These are phyloP conservation scores for Blepharisma japonicum DNA, from an alignment of 73 alveolate species.

Conservation along the genomic window DNA sequence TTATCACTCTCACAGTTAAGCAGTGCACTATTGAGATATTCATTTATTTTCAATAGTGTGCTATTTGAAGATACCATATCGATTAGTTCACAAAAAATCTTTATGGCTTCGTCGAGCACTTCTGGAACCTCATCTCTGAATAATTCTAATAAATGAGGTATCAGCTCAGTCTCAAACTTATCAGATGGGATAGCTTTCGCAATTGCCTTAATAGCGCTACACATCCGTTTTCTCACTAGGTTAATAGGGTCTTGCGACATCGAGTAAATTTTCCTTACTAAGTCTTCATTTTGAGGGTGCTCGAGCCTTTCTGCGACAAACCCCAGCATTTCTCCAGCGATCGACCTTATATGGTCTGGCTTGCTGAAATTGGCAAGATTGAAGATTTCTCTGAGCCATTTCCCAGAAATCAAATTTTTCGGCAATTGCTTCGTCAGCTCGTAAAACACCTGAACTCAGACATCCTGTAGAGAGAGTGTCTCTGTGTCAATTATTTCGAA, in stretches of 20 bases:
- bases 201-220: neutral
- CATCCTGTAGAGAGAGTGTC: neutral
- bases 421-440: neutral
- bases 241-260: constrained; percentile 8
- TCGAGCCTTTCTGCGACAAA: neutral
- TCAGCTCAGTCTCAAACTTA: constrained; percentile 3
- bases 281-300: neutral
- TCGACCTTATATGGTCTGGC: neutral
- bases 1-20: neutral
- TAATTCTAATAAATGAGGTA: neutral
- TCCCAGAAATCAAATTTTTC: neutral
- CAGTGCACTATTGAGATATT: neutral
- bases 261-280: neutral
- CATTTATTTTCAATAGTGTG: neutral
- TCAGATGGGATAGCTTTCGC: neutral
- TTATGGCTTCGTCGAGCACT: neutral
- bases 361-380: neutral
- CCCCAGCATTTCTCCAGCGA: constrained; percentile 11
- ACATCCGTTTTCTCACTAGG: neutral
- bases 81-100: neutral
- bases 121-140: neutral
- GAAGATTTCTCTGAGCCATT: neutral
- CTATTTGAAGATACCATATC: neutral
- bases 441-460: neutral
- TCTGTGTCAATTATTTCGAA: constrained; percentile 13